phyloP scores from a whole-genome alignment of 805 yeast species.

The Kodamaea hsintzibuensis region DNA sequence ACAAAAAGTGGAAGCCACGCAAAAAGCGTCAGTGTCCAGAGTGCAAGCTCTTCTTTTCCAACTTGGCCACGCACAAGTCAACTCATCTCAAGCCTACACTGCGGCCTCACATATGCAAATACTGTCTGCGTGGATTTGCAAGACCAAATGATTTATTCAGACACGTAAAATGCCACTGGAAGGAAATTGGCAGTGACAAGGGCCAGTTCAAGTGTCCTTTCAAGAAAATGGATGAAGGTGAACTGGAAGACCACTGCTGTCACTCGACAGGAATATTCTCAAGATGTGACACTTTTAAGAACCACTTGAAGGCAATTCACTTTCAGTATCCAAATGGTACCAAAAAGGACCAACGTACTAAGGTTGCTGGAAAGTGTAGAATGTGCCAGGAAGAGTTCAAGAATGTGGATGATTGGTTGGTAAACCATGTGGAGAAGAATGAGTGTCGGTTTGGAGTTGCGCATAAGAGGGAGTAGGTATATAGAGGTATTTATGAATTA shows the following conservation, averaged over 20 bases:
- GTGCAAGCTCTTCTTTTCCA: slow-evolving; percentile 68
- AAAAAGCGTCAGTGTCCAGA: slow-evolving; percentile 73
- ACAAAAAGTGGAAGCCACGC: slow-evolving; percentile 44
- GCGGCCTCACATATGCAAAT: slow-evolving; percentile 76
- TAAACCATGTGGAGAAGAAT: slow-evolving; percentile 62
- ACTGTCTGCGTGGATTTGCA: slow-evolving; percentile 83
- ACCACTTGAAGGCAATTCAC: slow-evolving; percentile 87
- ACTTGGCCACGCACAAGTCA: slow-evolving; percentile 79
- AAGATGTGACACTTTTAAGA: slow-evolving; percentile 88
- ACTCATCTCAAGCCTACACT: slow-evolving; percentile 71
- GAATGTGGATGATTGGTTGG: slow-evolving; percentile 79
- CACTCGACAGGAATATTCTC: slow-evolving; percentile 85
- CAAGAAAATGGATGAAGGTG: slow-evolving; percentile 32
- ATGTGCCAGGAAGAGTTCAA: slow-evolving; percentile 68
- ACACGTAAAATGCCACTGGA: slow-evolving; percentile 84
- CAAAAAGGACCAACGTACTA: slow-evolving; percentile 68
- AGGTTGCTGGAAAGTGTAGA: slow-evolving; percentile 73
- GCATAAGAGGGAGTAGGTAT: slow-evolving; percentile 11
- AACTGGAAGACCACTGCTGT: slow-evolving; percentile 47
- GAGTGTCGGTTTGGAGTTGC: slow-evolving; percentile 28
- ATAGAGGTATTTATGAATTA: background rate
- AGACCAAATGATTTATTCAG: slow-evolving; percentile 84
- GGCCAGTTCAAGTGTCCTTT: slow-evolving; percentile 82
- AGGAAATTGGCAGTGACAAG: slow-evolving; percentile 65
- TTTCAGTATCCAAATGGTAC: slow-evolving; percentile 89